Evolutionary conservation across 352 stramenopile species (phyloP).

Genomic region (Pythium monospermum): DNA sequence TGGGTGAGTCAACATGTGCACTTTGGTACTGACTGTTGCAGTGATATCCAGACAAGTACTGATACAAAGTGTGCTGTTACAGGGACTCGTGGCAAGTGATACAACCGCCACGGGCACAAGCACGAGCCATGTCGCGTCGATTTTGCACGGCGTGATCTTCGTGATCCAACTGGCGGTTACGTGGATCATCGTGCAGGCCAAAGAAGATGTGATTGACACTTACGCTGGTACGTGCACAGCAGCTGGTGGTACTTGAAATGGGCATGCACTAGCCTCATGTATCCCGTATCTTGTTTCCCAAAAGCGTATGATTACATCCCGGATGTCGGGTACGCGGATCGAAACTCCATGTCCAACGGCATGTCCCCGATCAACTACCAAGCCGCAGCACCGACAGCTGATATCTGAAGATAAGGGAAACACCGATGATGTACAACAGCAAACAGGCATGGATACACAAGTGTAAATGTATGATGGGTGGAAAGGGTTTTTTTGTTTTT

Average conservation of each 20-base stretch:
- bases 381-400: slow-evolving; percentile 45
- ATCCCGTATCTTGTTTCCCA: background rate
- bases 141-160: slow-evolving; percentile 53
- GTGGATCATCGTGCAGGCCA: slow-evolving; percentile 57
- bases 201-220: slow-evolving; percentile 82
- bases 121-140: slow-evolving; percentile 41
- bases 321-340: slow-evolving; percentile 43
- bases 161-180: slow-evolving; percentile 56
- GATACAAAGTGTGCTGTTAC: background rate
- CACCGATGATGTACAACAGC: too few relatives aligned
- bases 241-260: background rate
- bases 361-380: slow-evolving; percentile 61
- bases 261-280: background rate
- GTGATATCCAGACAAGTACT: background rate
- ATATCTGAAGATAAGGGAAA: slow-evolving; percentile 58
- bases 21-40: background rate
- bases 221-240: slow-evolving; percentile 48
- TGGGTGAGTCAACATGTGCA: slow-evolving; percentile 34
- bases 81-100: slow-evolving; percentile 12
- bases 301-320: slow-evolving; percentile 83
- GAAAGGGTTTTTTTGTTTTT: background rate
- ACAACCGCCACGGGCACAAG: slow-evolving; percentile 26
- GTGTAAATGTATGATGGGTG: too few relatives aligned
- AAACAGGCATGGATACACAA: too few relatives aligned
- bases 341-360: slow-evolving; percentile 31